These are phyloP conservation scores for Ustilago nuda DNA, from an alignment of 1,284 basidiomycete genomes.

Conservation along the genomic window DNA sequence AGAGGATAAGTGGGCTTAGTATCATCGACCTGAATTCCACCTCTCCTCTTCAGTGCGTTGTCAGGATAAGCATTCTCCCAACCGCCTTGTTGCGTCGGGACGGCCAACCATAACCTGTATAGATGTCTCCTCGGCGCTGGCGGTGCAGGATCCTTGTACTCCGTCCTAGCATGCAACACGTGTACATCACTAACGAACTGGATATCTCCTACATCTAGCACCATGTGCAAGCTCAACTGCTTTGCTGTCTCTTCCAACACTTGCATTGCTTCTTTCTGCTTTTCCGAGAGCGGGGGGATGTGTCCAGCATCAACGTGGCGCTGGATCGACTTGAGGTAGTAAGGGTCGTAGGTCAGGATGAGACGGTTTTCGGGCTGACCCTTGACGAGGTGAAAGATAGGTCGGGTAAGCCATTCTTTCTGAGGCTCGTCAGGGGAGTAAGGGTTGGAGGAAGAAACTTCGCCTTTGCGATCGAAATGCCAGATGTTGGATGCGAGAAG, in stretches of 20 bases:
- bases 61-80: constrained; percentile 71
- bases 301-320: constrained; percentile 69
- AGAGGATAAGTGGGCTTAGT: constrained; percentile 69
- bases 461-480: constrained; percentile 65
- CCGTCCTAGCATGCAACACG: constrained; percentile 71
- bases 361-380: constrained; percentile 51
- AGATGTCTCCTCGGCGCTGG: constrained; percentile 70
- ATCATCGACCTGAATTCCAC: constrained; percentile 67
- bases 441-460: constrained; percentile 32
- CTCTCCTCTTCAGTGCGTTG: constrained; percentile 66
- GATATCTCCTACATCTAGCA: constrained; percentile 70
- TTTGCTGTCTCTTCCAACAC: constrained; percentile 71
- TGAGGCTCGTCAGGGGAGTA: constrained; percentile 16
- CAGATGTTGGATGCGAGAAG: constrained; percentile 65
- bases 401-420: constrained; percentile 43
- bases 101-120: constrained; percentile 71
- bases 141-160: constrained; percentile 70
- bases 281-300: constrained; percentile 67
- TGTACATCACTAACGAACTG: constrained; percentile 63
- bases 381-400: constrained; percentile 50
- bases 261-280: constrained; percentile 70
- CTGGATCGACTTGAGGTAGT: constrained; percentile 61
- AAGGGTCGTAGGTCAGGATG: constrained; percentile 62
- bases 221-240: constrained; percentile 70
- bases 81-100: constrained; percentile 69